Evolutionary conservation across 2,329 filamentous ascomycete species (phyloP).

Genomic region (Pyrenochaeta sp.): DNA sequence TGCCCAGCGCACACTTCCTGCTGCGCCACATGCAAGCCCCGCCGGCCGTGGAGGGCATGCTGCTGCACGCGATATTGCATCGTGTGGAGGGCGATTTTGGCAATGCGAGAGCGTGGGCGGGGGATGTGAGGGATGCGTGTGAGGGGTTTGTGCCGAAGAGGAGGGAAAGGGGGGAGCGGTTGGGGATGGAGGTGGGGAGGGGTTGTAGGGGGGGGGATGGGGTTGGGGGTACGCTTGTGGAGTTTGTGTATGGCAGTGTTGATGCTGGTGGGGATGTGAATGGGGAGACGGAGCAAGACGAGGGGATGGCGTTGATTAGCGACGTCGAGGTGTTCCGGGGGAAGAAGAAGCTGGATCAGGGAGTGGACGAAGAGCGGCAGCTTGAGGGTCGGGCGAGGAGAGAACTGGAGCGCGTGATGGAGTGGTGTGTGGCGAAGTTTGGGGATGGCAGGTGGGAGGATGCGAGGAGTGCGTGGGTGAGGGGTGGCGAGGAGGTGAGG

Average conservation of each 20-base stretch:
- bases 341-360: constrained; percentile 18
- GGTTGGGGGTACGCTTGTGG: constrained; percentile 13
- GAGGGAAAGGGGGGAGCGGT: constrained; percentile 18
- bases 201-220: constrained; percentile 9
- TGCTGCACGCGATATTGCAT: constrained; percentile 60
- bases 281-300: too few relatives aligned
- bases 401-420: constrained; percentile 53
- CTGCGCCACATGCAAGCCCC: constrained; percentile 60
- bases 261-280: too few relatives aligned
- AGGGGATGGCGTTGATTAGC: constrained; percentile 39
- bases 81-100: constrained; percentile 60
- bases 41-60: constrained; percentile 60
- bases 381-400: constrained; percentile 42
- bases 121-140: constrained; percentile 50
- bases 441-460: constrained; percentile 52
- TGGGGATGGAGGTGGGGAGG: constrained; percentile 13
- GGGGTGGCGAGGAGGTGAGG: constrained; percentile 49
- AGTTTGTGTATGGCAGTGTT: constrained; percentile 27
- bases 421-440: constrained; percentile 56
- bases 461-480: constrained; percentile 54
- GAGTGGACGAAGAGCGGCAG: constrained; percentile 26
- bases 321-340: constrained; percentile 49
- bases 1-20: constrained; percentile 60
- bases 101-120: constrained; percentile 59
- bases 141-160: constrained; percentile 41